These are phyloP conservation scores for Talaromyces stipitatus DNA, from an alignment of 495 filamentous ascomycete genomes.

Conservation along the genomic window DNA sequence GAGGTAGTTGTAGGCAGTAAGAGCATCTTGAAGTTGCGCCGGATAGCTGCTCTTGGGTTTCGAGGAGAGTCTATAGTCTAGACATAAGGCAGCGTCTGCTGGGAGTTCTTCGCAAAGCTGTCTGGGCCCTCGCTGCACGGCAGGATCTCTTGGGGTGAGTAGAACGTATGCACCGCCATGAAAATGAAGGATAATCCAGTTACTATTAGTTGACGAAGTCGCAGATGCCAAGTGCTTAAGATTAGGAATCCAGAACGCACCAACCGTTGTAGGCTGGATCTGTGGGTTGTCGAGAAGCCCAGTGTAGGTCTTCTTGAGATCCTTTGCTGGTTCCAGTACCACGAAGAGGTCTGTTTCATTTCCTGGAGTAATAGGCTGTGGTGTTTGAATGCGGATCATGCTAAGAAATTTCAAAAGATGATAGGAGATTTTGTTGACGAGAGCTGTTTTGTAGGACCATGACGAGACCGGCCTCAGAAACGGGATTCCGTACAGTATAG, in stretches of 20 bases:
- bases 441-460: slow-evolving; percentile 2
- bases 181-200: slow-evolving; percentile 37
- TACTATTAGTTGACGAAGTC: neutral
- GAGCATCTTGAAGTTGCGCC: slow-evolving; percentile 37
- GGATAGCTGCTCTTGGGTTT: slow-evolving; percentile 28
- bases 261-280: slow-evolving; percentile 6
- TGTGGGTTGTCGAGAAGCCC: neutral
- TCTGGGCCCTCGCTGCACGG: slow-evolving; percentile 4
- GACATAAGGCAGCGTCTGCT: slow-evolving; percentile 16
- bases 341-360: slow-evolving; percentile 5
- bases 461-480: neutral
- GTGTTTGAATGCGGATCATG: neutral
- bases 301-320: neutral
- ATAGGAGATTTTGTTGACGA: neutral
- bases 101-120: slow-evolving; percentile 29
- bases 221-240: neutral
- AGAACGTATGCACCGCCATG: slow-evolving; percentile 45
- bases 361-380: neutral
- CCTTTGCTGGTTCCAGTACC: neutral
- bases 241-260: slow-evolving; percentile 7
- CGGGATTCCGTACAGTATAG: neutral
- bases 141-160: slow-evolving; percentile 17
- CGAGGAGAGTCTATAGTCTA: slow-evolving; percentile 32
- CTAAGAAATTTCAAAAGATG: neutral
- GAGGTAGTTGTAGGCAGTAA: slow-evolving; percentile 33